Evolutionary conservation across 2,329 filamentous ascomycete genomes (phyloP).

Genomic region (Westerdykella aurantiaca): DNA sequence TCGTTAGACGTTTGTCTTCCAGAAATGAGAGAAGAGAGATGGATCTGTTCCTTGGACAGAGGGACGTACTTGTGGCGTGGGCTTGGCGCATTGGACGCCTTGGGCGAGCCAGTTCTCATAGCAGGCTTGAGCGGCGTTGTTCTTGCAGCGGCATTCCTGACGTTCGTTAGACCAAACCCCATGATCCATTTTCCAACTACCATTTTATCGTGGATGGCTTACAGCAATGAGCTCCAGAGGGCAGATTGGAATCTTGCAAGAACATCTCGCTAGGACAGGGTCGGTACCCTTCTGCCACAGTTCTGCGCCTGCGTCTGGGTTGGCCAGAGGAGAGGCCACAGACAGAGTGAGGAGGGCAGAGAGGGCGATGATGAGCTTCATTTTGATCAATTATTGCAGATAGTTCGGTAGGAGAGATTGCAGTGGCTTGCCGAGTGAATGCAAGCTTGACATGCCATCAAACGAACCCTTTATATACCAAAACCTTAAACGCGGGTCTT

Average conservation of each 20-base stretch:
- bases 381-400: neutral
- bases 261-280: slow-evolving; percentile 1
- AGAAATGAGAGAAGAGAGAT: neutral
- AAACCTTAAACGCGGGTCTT: too few species aligned
- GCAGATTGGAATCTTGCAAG: slow-evolving; percentile 10
- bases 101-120: slow-evolving; percentile 7
- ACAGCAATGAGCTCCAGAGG: slow-evolving; percentile 12
- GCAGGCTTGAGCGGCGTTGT: slow-evolving; percentile 12
- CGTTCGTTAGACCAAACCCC: neutral
- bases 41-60: neutral
- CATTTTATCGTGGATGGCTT: slow-evolving; percentile 1
- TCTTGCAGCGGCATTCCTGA: slow-evolving; percentile 18
- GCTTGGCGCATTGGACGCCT: slow-evolving; percentile 8
- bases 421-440: too few species aligned
- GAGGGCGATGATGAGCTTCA: slow-evolving; percentile 9
- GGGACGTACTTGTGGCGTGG: slow-evolving; percentile 5
- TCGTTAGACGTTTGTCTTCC: neutral
- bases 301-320: neutral
- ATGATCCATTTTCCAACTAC: neutral
- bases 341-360: slow-evolving; percentile 7
- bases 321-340: slow-evolving; percentile 4
- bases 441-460: too few species aligned
- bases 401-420: too few species aligned
- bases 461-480: too few species aligned
- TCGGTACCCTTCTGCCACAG: neutral